Conservation (phyloP, 768 basidiomycete genomes). For the Aureoboletus auriporus region DNA sequence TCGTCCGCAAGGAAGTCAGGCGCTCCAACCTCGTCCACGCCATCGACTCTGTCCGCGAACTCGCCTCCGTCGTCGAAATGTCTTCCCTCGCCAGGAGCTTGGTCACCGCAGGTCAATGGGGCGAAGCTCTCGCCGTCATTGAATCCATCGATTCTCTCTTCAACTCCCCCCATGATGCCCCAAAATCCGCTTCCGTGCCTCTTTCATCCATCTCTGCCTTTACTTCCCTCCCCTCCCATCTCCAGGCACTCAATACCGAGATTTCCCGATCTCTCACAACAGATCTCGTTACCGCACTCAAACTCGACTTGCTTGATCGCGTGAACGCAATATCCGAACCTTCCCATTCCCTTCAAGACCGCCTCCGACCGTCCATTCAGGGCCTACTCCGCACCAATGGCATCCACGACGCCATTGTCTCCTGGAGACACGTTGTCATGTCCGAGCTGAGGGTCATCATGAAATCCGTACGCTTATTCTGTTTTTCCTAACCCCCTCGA, state of each 20-base stretch:
- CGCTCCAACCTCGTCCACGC: constrained; percentile 59
- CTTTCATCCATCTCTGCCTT: constrained; percentile 72
- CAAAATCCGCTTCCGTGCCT: constrained; percentile 32
- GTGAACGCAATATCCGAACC: constrained; percentile 28
- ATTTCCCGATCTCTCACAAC: constrained; percentile 73
- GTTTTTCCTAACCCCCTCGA: not conserved
- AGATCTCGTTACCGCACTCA: constrained; percentile 72
- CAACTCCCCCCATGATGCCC: constrained; percentile 23
- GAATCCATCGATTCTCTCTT: constrained; percentile 64
- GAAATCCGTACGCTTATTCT: constrained; percentile 47
- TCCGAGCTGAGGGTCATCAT: constrained; percentile 54
- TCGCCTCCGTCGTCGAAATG: constrained; percentile 76
- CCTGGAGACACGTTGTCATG: constrained; percentile 70
- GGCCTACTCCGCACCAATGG: constrained; percentile 75
- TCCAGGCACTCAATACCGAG: constrained; percentile 67
- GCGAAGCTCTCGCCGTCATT: constrained; percentile 73
- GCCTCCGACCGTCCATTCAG: constrained; percentile 66
- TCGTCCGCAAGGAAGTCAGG: constrained; percentile 62
- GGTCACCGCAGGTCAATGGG: constrained; percentile 86
- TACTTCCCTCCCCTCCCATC: constrained; percentile 66
- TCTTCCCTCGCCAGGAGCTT: constrained; percentile 64
- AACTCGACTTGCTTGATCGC: constrained; percentile 59
- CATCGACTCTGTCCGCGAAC: constrained; percentile 55
- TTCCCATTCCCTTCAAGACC: constrained; percentile 47
- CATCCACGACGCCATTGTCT: constrained; percentile 59